Evolutionary conservation across 2,329 filamentous ascomycete genomes (phyloP), one percentile per base, ranked within the genome.

Genomic region (Cladosporium oxysporum): DNA sequence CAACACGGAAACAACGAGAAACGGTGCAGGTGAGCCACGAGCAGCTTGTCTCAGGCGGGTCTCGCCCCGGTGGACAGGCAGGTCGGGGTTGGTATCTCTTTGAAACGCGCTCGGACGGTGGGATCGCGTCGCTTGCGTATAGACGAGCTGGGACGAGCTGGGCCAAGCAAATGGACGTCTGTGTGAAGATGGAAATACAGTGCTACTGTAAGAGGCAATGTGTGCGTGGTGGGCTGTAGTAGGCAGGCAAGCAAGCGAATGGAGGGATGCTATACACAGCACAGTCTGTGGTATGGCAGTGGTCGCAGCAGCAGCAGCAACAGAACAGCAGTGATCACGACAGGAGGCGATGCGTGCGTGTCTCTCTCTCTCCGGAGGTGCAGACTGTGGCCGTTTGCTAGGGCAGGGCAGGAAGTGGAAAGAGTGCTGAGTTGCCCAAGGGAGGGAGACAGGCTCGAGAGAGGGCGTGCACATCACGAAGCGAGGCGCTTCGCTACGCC

Each of bases 91-190:
- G 61, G 61, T 59, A 52, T 63, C 49, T 63, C 35, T 57, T 35
- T 63, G 61, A 63, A 63, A 63, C 61, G 61, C 61, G 61, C 61
- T 63, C 33, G 61, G 61, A 63, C 61, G 41, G 59, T 47, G 50
- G 23, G 61, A 57, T 63, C 28, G 61, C 55, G 61, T 63, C 35
- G 61, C 50, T 57, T 55, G 50, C 33, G 50, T 26, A 23, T 47
- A 57, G 53, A 55, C 49, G 61, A 62, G 61, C 49, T 26, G 44
- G 37, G 35, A 1, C 18, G 37, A n/a, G 31, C 31, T 58, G 33
- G 61, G 59, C 28, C 44, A 37, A 18, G 60, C 49, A 52, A 55
- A 55, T 14, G 5, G 60, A 31, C 53, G 59, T 52, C 28, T 52
- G 29, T 35, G 59, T 52, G 59, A 62, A 62, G 59, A 62, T 55